These are phyloP conservation scores for Xanthoconium stramineum DNA, from an alignment of 768 basidiomycete species.

Conservation along the genomic window DNA sequence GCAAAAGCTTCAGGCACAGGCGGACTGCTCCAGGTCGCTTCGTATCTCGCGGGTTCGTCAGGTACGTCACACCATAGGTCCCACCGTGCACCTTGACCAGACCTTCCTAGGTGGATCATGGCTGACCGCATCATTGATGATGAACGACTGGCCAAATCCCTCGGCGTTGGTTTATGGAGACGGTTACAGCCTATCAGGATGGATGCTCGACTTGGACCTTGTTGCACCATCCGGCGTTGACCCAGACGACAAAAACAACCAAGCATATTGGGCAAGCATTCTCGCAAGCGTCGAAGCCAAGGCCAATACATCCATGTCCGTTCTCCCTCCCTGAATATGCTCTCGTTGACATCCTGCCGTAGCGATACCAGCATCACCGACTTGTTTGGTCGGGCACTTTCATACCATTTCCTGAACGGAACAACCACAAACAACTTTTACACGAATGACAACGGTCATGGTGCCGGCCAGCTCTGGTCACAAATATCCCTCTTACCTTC, in stretches of 20 bases:
- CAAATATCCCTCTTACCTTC: slow-evolving; percentile 47
- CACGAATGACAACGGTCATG: slow-evolving; percentile 55
- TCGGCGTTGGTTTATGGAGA: slow-evolving; percentile 60
- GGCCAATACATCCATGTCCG: slow-evolving; percentile 52
- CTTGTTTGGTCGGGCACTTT: slow-evolving; percentile 59
- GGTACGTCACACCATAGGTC: slow-evolving; percentile 36
- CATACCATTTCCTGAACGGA: slow-evolving; percentile 72
- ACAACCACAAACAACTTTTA: slow-evolving; percentile 59
- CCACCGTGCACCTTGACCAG: not conserved
- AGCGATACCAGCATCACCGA: slow-evolving; percentile 68
- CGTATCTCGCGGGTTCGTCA: slow-evolving; percentile 66
- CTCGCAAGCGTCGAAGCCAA: slow-evolving; percentile 56
- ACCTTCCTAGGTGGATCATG: slow-evolving; percentile 55
- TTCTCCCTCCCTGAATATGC: slow-evolving; percentile 2
- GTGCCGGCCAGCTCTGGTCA: slow-evolving; percentile 74
- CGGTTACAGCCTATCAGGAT: slow-evolving; percentile 43
- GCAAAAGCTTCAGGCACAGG: slow-evolving; percentile 59
- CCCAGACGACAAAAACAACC: slow-evolving; percentile 44
- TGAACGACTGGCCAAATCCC: slow-evolving; percentile 62
- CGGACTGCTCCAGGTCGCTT: slow-evolving; percentile 66
- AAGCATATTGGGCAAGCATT: slow-evolving; percentile 51
- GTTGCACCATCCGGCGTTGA: slow-evolving; percentile 51
- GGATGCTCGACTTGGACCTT: slow-evolving; percentile 57
- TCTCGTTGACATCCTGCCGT: not conserved
- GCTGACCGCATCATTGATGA: slow-evolving; percentile 58